Percentiles rank a stretch among this genome's conserved stretches.
These are phyloP conservation scores for Solanum etuberosum DNA, from an alignment of 257 asterid genomes.

Conservation along the genomic window DNA sequence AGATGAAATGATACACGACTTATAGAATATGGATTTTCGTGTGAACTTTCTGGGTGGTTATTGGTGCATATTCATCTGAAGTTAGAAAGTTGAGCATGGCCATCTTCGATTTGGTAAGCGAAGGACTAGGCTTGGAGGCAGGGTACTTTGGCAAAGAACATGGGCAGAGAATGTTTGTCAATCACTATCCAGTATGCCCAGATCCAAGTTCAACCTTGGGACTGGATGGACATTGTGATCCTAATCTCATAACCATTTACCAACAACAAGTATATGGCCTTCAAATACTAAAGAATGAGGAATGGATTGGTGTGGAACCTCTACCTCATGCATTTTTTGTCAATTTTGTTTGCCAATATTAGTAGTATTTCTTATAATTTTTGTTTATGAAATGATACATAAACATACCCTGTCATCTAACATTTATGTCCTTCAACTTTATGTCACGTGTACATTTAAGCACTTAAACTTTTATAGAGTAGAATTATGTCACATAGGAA, in stretches of 20 bases:
- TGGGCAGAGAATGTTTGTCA: not conserved
- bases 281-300: not conserved
- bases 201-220: not conserved
- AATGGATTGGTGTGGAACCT: constrained; percentile 4
- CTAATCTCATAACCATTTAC: not conserved
- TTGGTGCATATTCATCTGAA: not conserved
- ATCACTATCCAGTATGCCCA: constrained; percentile 1
- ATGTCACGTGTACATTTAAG: no score
- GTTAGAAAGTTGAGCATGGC: not conserved
- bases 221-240: not conserved
- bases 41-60: not conserved
- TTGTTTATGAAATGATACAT: not conserved
- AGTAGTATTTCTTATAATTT: not conserved
- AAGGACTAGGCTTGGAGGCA: not conserved
- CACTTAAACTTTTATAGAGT: no score
- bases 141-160: not conserved
- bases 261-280: not conserved
- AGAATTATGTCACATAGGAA: no score
- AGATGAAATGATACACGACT: no score
- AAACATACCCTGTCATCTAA: no score
- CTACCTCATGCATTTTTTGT: not conserved
- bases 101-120: not conserved
- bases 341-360: not conserved
- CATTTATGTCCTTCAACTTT: no score
- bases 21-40: no score